Conservation (phyloP, 371 early-diverging fungal species). For the Mortierella sp. region DNA sequence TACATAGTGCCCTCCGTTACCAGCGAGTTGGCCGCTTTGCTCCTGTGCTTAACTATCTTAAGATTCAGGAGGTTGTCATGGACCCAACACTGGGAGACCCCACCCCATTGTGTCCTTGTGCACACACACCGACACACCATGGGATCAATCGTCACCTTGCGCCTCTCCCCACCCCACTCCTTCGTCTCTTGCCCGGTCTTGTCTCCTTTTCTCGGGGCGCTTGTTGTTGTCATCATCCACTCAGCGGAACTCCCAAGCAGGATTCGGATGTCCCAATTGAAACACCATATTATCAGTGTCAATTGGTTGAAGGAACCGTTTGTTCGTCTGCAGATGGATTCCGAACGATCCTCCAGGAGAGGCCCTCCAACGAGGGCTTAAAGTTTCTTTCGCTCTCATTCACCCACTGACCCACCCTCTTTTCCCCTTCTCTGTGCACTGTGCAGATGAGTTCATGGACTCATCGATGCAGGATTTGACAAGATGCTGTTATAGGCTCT, state of each 20-base stretch:
- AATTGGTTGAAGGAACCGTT: not conserved
- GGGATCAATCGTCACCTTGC: constrained; percentile 16
- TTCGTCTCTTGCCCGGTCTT: not conserved
- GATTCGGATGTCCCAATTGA: too few species aligned
- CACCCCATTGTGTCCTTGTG: constrained; percentile 1
- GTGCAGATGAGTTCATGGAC: constrained; percentile 64
- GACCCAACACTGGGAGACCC: constrained; percentile 1
- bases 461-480: constrained; percentile 58
- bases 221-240: too few species aligned
- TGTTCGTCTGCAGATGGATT: too few species aligned
- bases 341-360: too few species aligned
- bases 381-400: constrained; percentile 1
- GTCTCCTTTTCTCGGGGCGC: not conserved
- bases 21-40: not conserved
- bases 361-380: not conserved
- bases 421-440: not conserved
- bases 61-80: constrained; percentile 8
- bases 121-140: not conserved
- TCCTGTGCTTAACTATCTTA: constrained; percentile 3
- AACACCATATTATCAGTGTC: not conserved
- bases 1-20: constrained; percentile 1
- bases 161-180: not conserved
- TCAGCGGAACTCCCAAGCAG: too few species aligned
- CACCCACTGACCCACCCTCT: too few species aligned
- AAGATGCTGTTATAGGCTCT: constrained; percentile 68